Conservation (phyloP, 176 grass and related monocot genomes). For the Carex scoparia region DNA sequence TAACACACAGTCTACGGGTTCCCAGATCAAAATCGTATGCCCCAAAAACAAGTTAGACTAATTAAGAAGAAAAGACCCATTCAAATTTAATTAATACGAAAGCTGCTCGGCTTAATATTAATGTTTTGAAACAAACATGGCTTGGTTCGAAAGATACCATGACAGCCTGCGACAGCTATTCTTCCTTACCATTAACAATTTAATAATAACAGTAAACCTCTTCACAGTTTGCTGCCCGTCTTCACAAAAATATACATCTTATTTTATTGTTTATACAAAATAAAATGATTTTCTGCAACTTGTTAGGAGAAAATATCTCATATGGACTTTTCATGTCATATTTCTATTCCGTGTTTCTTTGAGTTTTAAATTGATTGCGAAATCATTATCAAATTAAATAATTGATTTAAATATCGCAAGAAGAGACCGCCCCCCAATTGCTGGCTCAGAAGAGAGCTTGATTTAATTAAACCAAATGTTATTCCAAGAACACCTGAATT, state of each 20-base stretch:
- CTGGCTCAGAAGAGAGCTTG: background rate
- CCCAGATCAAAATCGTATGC: background rate
- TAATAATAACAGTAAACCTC: constrained; percentile 1
- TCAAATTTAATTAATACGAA: background rate
- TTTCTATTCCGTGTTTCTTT: background rate
- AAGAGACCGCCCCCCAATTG: background rate
- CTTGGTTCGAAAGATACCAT: constrained; percentile 5
- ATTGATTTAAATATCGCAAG: background rate
- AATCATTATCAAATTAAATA: background rate
- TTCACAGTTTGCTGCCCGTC: background rate
- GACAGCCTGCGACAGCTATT: constrained; percentile 22
- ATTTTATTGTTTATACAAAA: background rate
- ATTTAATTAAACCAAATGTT: background rate
- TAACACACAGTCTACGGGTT: background rate
- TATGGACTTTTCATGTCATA: background rate
- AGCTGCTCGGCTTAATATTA: background rate
- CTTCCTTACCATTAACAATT: background rate
- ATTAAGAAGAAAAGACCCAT: background rate
- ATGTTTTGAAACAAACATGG: background rate
- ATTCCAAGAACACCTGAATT: background rate
- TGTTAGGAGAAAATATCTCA: background rate
- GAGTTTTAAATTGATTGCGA: background rate
- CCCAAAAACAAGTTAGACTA: background rate
- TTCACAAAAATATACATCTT: background rate
- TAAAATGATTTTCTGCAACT: background rate